Percentiles rank a stretch among this genome's conserved stretches.
Conservation (phyloP, 768 basidiomycete species). For the Lactarius psammicola region DNA sequence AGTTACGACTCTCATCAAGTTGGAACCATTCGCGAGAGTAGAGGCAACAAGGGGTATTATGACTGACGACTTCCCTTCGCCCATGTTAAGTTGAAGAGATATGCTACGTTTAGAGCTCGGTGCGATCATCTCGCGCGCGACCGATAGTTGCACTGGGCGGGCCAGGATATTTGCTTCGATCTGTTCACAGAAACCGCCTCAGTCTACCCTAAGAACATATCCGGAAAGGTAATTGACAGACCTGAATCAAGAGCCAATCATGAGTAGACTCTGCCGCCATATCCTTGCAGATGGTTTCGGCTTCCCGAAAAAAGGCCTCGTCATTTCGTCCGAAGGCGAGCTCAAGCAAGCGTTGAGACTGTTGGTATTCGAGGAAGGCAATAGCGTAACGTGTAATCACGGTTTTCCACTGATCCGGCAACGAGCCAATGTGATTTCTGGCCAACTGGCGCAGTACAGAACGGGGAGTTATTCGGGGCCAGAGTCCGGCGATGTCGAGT, state of each 20-base stretch:
- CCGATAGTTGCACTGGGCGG: constrained; percentile 43
- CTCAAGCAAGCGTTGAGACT: constrained; percentile 18
- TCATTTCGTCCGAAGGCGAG: neutral
- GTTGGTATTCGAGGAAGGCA: constrained; percentile 8
- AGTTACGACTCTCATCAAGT: constrained; percentile 48
- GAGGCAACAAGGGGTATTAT: constrained; percentile 48
- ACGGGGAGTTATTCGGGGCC: constrained; percentile 19
- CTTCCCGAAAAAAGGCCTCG: constrained; percentile 16
- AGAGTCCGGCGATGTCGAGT: constrained; percentile 1
- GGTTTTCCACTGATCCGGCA: constrained; percentile 1
- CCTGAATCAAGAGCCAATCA: constrained; percentile 25
- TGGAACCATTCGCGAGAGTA: constrained; percentile 43
- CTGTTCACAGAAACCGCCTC: constrained; percentile 31
- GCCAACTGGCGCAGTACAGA: constrained; percentile 27
- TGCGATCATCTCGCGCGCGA: constrained; percentile 49
- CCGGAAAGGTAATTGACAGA: neutral
- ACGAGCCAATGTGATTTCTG: constrained; percentile 26
- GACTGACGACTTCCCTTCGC: constrained; percentile 54
- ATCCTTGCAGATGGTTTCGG: neutral
- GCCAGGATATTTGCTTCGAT: constrained; percentile 46
- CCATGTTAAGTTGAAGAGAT: constrained; percentile 55
- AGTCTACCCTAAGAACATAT: neutral
- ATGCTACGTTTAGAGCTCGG: constrained; percentile 41
- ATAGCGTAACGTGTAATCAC: constrained; percentile 3
- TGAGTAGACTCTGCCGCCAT: neutral